Percentiles rank a stretch among this genome's conserved stretches.
Conservation (phyloP, 331 rosid genomes). For the Saraca asoca region DNA sequence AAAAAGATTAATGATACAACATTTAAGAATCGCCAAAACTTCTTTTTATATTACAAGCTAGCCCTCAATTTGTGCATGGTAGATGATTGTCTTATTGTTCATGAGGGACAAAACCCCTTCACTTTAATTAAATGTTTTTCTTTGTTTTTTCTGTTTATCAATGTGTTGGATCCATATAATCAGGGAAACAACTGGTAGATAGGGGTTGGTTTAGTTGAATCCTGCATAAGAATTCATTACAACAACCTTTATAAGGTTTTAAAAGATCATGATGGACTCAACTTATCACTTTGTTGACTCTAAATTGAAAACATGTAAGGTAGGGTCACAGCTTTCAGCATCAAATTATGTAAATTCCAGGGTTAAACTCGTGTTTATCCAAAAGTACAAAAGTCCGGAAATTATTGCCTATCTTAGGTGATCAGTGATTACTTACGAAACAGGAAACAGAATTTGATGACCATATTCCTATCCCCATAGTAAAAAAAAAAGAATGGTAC, state of each 20-base stretch:
- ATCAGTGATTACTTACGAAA: not conserved
- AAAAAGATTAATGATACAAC: too few species aligned
- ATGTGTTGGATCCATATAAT: conserved; percentile 56
- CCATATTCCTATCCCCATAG: conserved; percentile 8
- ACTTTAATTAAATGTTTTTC: conserved; percentile 28
- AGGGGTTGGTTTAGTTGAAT: conserved; percentile 44
- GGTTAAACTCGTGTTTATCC: conserved; percentile 8
- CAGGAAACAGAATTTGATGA: conserved; percentile 23
- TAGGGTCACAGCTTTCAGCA: conserved; percentile 28
- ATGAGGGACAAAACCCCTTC: conserved; percentile 34
- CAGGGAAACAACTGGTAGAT: conserved; percentile 42
- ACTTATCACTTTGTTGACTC: conserved; percentile 44
- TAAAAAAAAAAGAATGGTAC: too few species aligned
- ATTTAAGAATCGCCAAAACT: too few species aligned
- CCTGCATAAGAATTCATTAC: conserved; percentile 47
- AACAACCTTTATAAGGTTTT: conserved; percentile 36
- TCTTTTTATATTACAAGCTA: conserved; percentile 15
- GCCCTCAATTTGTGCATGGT: conserved; percentile 36
- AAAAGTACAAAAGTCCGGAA: conserved; percentile 31
- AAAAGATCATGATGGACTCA: conserved; percentile 35
- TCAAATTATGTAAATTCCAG: conserved; percentile 19
- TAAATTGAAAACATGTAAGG: conserved; percentile 14
- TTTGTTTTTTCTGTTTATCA: conserved; percentile 32
- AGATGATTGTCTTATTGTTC: conserved; percentile 31
- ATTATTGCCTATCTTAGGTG: conserved; percentile 42